These are phyloP conservation scores for Boletus bicolor DNA, from an alignment of 768 basidiomycete genomes.

Conservation along the genomic window DNA sequence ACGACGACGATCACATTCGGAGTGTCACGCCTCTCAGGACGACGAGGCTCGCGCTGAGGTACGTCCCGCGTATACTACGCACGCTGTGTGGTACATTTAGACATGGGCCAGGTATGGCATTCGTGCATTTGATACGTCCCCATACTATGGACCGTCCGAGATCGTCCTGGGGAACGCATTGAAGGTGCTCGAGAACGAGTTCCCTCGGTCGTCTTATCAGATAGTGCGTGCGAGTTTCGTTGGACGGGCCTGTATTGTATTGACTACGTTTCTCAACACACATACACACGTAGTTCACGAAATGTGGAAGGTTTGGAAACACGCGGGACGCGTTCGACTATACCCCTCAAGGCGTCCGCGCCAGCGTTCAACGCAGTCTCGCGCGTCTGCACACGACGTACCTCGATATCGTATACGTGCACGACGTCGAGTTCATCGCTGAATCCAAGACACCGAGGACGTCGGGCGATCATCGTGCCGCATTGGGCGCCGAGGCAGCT, in stretches of 20 bases:
- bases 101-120: constrained; percentile 67
- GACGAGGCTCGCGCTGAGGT: constrained; percentile 76
- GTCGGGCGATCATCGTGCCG: constrained; percentile 54
- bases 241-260: too few relatives aligned
- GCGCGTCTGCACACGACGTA: constrained; percentile 70
- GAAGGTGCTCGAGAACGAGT: constrained; percentile 56
- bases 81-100: background rate
- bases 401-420: constrained; percentile 77
- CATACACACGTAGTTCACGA: constrained; percentile 60
- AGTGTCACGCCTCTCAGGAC: constrained; percentile 60
- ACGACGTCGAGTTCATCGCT: constrained; percentile 80
- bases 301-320: constrained; percentile 75
- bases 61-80: constrained; percentile 10
- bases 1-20: constrained; percentile 53
- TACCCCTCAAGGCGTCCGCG: constrained; percentile 58
- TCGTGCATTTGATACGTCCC: constrained; percentile 75
- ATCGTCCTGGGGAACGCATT: constrained; percentile 68
- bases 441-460: constrained; percentile 46
- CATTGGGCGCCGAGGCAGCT: constrained; percentile 46
- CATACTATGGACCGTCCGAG: constrained; percentile 80
- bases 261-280: background rate
- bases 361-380: constrained; percentile 64
- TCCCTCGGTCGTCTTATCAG: constrained; percentile 75
- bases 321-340: constrained; percentile 65
- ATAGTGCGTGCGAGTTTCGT: constrained; percentile 42